phyloP scores from a whole-genome alignment of 2,329 filamentous ascomycete species.

The Colletotrichum sp. region DNA sequence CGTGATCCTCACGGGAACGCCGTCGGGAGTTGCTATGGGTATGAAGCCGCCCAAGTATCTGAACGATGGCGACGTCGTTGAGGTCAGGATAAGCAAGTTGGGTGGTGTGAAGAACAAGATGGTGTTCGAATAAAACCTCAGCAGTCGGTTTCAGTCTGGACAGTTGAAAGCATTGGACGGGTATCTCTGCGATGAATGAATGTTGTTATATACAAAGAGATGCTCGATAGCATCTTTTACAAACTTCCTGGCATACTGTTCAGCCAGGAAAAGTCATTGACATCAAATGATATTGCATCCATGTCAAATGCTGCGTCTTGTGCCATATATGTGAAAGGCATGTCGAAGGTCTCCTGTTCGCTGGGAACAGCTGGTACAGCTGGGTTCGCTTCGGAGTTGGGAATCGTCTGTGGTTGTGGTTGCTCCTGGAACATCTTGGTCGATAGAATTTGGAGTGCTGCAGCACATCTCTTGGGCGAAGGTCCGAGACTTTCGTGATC shows the following conservation, averaged over 20 bases:
- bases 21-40: constrained; percentile 51
- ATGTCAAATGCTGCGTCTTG: constrained; percentile 24
- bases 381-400: neutral
- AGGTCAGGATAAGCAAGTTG: constrained; percentile 43
- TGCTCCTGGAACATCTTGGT: constrained; percentile 34
- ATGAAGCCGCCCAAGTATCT: constrained; percentile 47
- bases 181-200: neutral
- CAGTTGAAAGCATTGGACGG: neutral
- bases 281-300: constrained; percentile 31
- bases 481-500: constrained; percentile 37
- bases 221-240: constrained; percentile 23
- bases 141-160: neutral
- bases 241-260: constrained; percentile 36
- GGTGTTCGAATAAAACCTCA: constrained; percentile 31
- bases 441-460: constrained; percentile 37
- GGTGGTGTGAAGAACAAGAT: constrained; percentile 41
- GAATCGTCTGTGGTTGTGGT: neutral
- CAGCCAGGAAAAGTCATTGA: constrained; percentile 37
- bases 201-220: neutral
- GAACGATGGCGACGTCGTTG: constrained; percentile 46
- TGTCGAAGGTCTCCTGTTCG: constrained; percentile 7
- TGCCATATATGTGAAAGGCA: constrained; percentile 2
- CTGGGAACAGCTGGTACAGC: neutral
- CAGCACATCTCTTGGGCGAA: constrained; percentile 35
- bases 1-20: constrained; percentile 54